Evolutionary conservation across 768 basidiomycete species (phyloP), one percentile per base, ranked within the genome.

Genomic region (Multifurca ochricompacta): DNA sequence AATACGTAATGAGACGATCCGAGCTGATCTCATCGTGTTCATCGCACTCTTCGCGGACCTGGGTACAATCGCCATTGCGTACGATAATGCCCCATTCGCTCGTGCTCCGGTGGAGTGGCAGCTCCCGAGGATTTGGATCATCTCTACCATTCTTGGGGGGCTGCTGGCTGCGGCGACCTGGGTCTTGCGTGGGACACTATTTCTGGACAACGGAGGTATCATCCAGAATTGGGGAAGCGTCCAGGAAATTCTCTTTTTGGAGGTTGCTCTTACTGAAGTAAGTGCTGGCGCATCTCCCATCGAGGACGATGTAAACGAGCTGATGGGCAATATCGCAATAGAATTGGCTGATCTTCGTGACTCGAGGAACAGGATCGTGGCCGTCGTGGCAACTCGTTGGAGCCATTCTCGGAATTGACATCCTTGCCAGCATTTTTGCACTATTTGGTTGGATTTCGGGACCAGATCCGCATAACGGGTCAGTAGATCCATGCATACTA

Each of bases 61-160:
- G 16, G 75, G 73, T 7, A 77, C 75, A 6, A 74, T 77, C 49
- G 76, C 76, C 19, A 74, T 77, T 51, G 76, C 76, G 3, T 77
- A 75, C 54, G 75, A 76, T 59, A 65, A 69, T 49, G 72, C 72
- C 1, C 71, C 73, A 1, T 70, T 66, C 56, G 66, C 66, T 10
- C 63, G 66, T 27, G 56, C 66, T 41, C 75, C 75, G 2, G 76
- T 77, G 21, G 75, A 77, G 54, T 77, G 75, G 75, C 74, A 77
- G 62, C 61, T 77, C 16, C 73, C 75, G 16, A 76, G 73, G 62
- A 71, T 76, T 6, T 75, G 74, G 75, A 67, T 75, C 53, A 68
- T 76, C 56, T 72, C 70, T 7, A 71, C 71, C n/a, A 59, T 70
- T 49, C 64, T 75, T 61, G 73, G 70, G 43, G 40, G 40, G 36